Evolutionary conservation across 2,329 filamentous ascomycete species (phyloP).

Genomic region (Cordyceps pruinosa): DNA sequence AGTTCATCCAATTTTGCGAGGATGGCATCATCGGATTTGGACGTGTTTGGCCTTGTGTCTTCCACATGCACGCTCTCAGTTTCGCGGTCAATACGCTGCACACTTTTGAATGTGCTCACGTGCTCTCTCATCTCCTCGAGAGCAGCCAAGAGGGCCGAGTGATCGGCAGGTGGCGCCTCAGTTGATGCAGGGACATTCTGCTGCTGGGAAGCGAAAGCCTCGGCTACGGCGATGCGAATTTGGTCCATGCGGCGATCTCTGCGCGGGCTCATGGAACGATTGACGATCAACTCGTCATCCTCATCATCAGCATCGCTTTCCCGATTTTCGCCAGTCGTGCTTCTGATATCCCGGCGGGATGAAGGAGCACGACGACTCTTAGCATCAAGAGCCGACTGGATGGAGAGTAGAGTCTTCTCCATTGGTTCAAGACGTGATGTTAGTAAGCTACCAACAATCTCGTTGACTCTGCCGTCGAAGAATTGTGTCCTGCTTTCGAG

Average conservation of each 20-base stretch:
- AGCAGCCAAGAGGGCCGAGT: slow-evolving; percentile 54
- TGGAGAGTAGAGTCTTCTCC: slow-evolving; percentile 68
- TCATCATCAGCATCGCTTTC: slow-evolving; percentile 94
- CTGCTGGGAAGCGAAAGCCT: slow-evolving; percentile 60
- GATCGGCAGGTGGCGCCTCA: slow-evolving; percentile 21
- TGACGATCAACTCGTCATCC: slow-evolving; percentile 62
- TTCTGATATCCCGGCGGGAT: slow-evolving; percentile 54
- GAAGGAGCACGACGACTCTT: slow-evolving; percentile 50
- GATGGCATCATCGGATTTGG: slow-evolving; percentile 44
- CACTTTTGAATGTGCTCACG: slow-evolving; percentile 17
- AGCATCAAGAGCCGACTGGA: slow-evolving; percentile 61
- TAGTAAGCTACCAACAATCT: slow-evolving; percentile 71
- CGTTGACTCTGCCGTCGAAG: slow-evolving; percentile 86
- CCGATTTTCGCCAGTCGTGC: slow-evolving; percentile 59
- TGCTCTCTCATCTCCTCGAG: slow-evolving; percentile 57
- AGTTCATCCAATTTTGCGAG: slow-evolving; percentile 51
- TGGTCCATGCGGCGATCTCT: slow-evolving; percentile 77
- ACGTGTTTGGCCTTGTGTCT: slow-evolving; percentile 32
- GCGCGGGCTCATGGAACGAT: slow-evolving; percentile 69
- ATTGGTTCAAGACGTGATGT: slow-evolving; percentile 72
- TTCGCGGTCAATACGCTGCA: background rate
- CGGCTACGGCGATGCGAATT: slow-evolving; percentile 65
- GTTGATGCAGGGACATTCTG: slow-evolving; percentile 27
- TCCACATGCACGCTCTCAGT: slow-evolving; percentile 58
- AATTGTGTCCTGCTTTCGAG: slow-evolving; percentile 74